Conservation (phyloP, 1,284 basidiomycete species). For the Cryptococcus sp. region DNA sequence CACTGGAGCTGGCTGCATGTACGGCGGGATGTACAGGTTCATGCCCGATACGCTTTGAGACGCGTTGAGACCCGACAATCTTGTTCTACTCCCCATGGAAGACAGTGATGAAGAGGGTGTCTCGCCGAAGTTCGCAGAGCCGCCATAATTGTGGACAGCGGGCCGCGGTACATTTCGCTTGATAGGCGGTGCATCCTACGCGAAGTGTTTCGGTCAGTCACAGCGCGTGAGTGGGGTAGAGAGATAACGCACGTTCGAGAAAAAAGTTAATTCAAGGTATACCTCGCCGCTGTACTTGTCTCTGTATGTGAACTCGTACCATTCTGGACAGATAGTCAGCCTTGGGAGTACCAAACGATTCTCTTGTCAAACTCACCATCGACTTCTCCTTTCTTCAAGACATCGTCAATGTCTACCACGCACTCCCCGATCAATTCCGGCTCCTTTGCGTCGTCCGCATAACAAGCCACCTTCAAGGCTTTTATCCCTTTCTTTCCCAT, state of each 20-base stretch:
- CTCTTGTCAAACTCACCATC: conserved; percentile 69
- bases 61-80: conserved; percentile 21
- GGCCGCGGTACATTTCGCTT: conserved; percentile 47
- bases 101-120: conserved; percentile 28
- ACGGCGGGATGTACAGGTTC: conserved; percentile 51
- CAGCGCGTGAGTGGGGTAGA: background rate
- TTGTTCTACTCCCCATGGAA: conserved; percentile 19
- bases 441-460: conserved; percentile 91
- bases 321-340: conserved; percentile 63
- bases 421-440: conserved; percentile 95
- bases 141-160: conserved; percentile 25
- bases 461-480: conserved; percentile 80
- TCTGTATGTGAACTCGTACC: conserved; percentile 87
- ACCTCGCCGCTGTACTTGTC: conserved; percentile 92
- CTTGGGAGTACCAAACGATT: too few relatives aligned
- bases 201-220: background rate
- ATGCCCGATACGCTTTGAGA: conserved; percentile 46
- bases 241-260: conserved; percentile 76
- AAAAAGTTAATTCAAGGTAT: conserved; percentile 92
- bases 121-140: conserved; percentile 22
- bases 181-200: conserved; percentile 48
- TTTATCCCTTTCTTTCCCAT: conserved; percentile 54
- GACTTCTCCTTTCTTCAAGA: conserved; percentile 89
- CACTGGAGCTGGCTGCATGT: conserved; percentile 28
- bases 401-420: conserved; percentile 83